Evolutionary conservation across 345 rosid species (phyloP).

Genomic region (Boechera divaricarpa): DNA sequence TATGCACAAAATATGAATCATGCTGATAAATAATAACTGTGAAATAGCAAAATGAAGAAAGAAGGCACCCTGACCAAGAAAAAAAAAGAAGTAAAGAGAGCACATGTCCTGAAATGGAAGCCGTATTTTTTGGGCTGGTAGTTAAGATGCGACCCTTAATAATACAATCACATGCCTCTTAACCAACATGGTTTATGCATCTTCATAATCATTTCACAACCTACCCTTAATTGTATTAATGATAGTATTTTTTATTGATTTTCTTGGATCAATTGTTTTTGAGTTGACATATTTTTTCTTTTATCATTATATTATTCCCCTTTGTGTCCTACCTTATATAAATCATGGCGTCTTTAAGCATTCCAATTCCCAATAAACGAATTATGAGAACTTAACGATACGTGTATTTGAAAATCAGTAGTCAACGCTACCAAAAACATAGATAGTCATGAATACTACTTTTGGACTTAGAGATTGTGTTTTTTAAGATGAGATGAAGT

Average conservation of each 20-base stretch:
- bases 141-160: slow-evolving; percentile 31
- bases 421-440: slow-evolving; percentile 2
- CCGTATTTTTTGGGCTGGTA: slow-evolving; percentile 16
- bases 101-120: slow-evolving; percentile 29
- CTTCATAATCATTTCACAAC: slow-evolving; percentile 26
- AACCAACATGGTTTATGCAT: slow-evolving; percentile 27
- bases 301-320: neutral
- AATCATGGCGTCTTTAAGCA: neutral
- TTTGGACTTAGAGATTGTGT: neutral
- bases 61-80: neutral
- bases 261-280: neutral
- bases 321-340: slow-evolving; percentile 7
- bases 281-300: neutral
- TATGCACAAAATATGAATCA: neutral
- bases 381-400: neutral
- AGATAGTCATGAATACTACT: neutral
- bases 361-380: slow-evolving; percentile 1
- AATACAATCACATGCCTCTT: slow-evolving; percentile 33
- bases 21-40: neutral
- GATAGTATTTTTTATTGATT: slow-evolving; percentile 2
- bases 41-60: neutral
- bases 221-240: neutral
- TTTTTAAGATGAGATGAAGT: neutral
- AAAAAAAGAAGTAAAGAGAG: neutral
- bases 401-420: neutral